Evolutionary conservation across 2,329 filamentous ascomycete species (phyloP), one percentile per base, ranked within the genome.

Genomic region (Calonectria ilicicola): DNA sequence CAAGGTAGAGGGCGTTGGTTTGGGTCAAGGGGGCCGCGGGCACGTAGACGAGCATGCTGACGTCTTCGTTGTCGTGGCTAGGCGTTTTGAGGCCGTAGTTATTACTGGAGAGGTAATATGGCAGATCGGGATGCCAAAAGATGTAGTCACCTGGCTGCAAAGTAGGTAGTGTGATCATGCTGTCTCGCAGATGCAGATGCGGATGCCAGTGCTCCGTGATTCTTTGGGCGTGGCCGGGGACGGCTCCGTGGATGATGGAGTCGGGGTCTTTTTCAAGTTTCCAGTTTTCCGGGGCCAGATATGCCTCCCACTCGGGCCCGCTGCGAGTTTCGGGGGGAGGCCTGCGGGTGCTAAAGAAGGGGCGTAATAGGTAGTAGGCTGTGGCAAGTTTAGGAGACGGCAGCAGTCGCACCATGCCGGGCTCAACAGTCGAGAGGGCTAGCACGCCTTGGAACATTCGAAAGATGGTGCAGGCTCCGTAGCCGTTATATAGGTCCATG

Each of bases 361-460:
- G 89, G 2, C 89, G 85, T 2, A 97, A 88, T 0, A 97, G 88
- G 75, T 92, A 93, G 83, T 97, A 97, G 2, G 94, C 92, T 0
- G 94, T 96, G 19, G 93, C 92, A 67, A 93, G 90, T 66, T 89
- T 88, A 0, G 94, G 94, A 74, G 94, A 95, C 1, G 96, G 92
- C 21, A 93, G 88, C 17, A 97, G 84, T 0, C 93, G 94, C 8
- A 94, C 93, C 82, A 95, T 92, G 23, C 89, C 90, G 0, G 93
- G 92, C 1, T 89, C 90, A 44, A 90, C 87, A 17, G 86, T 86
- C 15, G 87, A 89, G 51, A 90, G 84, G 4, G 89, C 89, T 7
- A 91, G 82, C 60, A 90, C 86, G 66, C 89, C 89, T 78, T 90
- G 89, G 81, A 90, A 91, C 86, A 91, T 89, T 78, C 89, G 88